Evolutionary conservation across 1,284 basidiomycete genomes (phyloP), one percentile per base, ranked within the genome.

Genomic region (Takashimella tepidaria): DNA sequence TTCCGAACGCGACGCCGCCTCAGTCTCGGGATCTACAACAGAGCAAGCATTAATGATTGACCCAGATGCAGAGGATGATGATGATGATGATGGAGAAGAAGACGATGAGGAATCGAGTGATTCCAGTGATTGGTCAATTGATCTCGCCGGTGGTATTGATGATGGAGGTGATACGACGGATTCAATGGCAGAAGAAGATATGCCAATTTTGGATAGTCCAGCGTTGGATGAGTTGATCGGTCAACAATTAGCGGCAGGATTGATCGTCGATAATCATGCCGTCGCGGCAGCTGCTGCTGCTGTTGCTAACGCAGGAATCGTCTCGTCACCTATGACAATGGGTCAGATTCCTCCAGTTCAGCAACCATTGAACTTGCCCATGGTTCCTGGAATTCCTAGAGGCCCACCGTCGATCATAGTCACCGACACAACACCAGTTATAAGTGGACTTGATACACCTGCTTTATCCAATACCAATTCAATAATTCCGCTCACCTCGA

Each of bases 151-250:
- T 10, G 47, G 60, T 49, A 54, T 72, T 41, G 66, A 69, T 31
- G 61, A 66, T 44, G 64, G 64, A 3, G 72, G 72, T 10, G 70
- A 74, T 56, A 74, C 72, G 8, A 74, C 72, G 20, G 72, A 74
- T 51, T 68, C 66, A 21, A 74, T 74, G 72, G 70, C 66, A 13
- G 72, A 74, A 57, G 72, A 74, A 49, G 72, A 74, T 53, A 74
- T 74, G 72, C 72, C 72, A 0, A 62, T 72, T 55, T 59, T 74
- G 26, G 68, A 72, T 54, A 67, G 66, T 50, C 67, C 72, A 5
- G 70, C 70, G 5, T 46, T 73, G 49, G 66, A 70, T 50, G 60
- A 68, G 49, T 49, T 73, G 25, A 69, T 71, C 47, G 69, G 62
- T 16, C 57, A 60, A 24, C 64, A 65, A 37, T 59, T 61, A 53